Conservation (phyloP, 208 protist species). For the Trypanosoma lewisi region DNA sequence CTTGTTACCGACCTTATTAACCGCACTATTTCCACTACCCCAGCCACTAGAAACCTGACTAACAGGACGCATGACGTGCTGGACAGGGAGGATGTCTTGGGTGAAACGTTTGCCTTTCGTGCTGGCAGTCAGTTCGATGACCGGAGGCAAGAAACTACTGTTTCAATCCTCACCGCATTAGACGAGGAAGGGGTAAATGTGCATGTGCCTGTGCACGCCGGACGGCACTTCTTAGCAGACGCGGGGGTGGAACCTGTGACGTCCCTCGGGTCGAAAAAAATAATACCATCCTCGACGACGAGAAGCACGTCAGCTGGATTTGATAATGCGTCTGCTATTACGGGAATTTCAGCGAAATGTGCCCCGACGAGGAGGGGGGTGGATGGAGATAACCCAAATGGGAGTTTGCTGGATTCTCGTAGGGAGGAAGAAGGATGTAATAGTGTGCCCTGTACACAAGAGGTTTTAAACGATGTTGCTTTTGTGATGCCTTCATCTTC, state of each 20-base stretch:
- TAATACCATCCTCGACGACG: background rate
- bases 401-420: background rate
- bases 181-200: background rate
- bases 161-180: too few relatives aligned
- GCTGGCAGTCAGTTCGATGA: too few relatives aligned
- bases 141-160: background rate
- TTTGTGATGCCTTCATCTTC: background rate
- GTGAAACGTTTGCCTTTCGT: background rate
- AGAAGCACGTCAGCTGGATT: background rate
- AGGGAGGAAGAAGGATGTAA: too few relatives aligned
- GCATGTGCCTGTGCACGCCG: background rate
- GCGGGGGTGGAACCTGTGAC: background rate
- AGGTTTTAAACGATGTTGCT: slow-evolving; percentile 3
- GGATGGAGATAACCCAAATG: background rate
- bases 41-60: background rate
- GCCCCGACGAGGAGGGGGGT: too few relatives aligned
- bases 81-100: background rate
- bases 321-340: background rate
- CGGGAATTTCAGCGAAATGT: background rate
- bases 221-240: background rate
- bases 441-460: background rate
- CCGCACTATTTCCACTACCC: too few relatives aligned
- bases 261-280: background rate
- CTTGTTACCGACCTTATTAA: background rate
- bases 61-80: background rate